Evolutionary conservation across 306 rosid species (phyloP).

Genomic region (Vachellia collinsii): DNA sequence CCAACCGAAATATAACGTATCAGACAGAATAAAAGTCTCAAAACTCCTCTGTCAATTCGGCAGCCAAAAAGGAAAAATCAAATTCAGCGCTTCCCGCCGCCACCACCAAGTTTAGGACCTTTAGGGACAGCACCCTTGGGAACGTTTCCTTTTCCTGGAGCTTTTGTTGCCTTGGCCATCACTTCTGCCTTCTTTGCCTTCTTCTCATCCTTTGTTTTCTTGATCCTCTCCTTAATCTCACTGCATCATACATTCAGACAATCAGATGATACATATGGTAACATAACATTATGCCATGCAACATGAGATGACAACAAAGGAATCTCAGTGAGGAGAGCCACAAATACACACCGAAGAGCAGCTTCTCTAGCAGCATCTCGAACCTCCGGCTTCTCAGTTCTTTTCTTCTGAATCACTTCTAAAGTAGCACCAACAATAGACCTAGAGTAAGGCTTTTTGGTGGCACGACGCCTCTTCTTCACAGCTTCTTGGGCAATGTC

Average conservation of each 20-base stretch:
- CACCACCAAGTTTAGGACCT: conserved; percentile 75
- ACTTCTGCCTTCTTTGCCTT: conserved; percentile 74
- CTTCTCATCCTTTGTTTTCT: conserved; percentile 74
- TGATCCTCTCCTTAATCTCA: conserved; percentile 70
- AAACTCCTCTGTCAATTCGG: conserved; percentile 28
- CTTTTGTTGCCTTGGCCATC: conserved; percentile 52
- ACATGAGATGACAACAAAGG: neutral
- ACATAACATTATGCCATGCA: neutral
- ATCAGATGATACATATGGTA: neutral
- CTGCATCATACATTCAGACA: conserved; percentile 35
- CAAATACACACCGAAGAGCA: conserved; percentile 61
- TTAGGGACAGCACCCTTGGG: conserved; percentile 61
- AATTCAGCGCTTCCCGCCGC: conserved; percentile 71
- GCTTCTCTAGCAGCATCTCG: conserved; percentile 88
- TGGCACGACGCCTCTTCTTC: conserved; percentile 72
- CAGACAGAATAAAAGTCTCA: conserved; percentile 36
- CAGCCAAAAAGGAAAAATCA: conserved; percentile 11
- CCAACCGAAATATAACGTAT: conserved; percentile 30
- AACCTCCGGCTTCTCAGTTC: conserved; percentile 73
- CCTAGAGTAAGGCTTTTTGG: conserved; percentile 77
- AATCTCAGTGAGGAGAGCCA: neutral
- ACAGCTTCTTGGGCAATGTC: conserved; percentile 80
- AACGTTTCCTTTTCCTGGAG: conserved; percentile 47
- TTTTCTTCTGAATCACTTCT: conserved; percentile 73
- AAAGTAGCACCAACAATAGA: conserved; percentile 71